Evolutionary conservation across 371 early-diverging fungal genomes (phyloP).

Genomic region (Synchytrium microbalum): DNA sequence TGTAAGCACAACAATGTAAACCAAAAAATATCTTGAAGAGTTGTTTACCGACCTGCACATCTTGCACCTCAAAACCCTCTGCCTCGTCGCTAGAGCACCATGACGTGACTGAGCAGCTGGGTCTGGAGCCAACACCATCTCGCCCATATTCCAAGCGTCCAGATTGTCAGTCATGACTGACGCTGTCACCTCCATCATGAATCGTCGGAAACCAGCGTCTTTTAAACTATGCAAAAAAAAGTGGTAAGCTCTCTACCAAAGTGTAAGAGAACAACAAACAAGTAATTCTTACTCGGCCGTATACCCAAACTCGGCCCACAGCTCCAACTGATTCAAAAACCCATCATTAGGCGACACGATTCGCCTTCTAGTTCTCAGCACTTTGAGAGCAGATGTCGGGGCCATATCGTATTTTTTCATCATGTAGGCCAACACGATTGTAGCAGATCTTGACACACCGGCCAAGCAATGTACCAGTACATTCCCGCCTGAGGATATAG

Average conservation of each 20-base stretch:
- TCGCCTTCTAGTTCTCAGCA: not conserved
- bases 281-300: no score
- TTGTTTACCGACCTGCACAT: no score
- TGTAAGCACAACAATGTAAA: no score
- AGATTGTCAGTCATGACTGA: not conserved
- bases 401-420: slow-evolving; percentile 10
- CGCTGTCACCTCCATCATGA: not conserved
- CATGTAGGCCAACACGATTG: slow-evolving; percentile 38
- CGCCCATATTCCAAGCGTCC: no score
- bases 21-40: no score
- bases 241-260: no score
- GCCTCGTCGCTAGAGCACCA: not conserved
- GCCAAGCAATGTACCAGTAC: slow-evolving; percentile 38
- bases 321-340: not conserved
- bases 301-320: not conserved
- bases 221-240: no score
- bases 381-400: not conserved
- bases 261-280: no score
- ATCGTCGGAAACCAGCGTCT: not conserved
- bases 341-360: not conserved
- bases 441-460: slow-evolving; percentile 35
- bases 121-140: no score
- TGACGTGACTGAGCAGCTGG: not conserved
- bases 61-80: not conserved
- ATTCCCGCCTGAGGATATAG: not conserved